Base-by-base conservation (phyloP, 176 grass and related monocot species). In the Microstegium vimineum region DNA sequence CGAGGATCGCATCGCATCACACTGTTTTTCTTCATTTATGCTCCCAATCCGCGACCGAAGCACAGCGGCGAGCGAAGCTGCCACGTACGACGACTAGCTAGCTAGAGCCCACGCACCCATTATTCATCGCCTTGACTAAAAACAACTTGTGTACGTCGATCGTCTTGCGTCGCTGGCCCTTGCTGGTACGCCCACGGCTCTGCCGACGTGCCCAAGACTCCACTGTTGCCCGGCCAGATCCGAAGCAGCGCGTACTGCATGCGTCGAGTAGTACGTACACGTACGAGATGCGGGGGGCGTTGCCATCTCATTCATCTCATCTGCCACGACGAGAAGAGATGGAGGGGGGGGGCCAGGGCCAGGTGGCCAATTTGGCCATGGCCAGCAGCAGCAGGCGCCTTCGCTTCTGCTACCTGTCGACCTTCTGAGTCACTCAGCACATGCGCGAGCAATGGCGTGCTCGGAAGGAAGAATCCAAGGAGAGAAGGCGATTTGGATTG, bases 391-490 rank as follows among this genome's bases (percentile, higher is more conserved):
- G 54, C 54, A 59, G 54, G 8, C 0, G 20, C 33, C 9, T 68
- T 20, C 8, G 3, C 31, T 27, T 25, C 40, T 12, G 32, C 45
- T 31, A 6, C 10, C 22, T 20, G 51, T 46, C 49, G 26, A n/a
- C 33, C 63, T 61, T 43, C 37, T 46, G 46, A 46, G 62, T 2
- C 81, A 59, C 41, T 32, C 22, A 10, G 51, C 82, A 84, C 77
- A 85, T 85, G 71, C 81, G 5, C 22, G 20, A 20, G 34, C n/a
- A n/a, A n/a, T n/a, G 43, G 38, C 31, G 78, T 8, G 64, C 32
- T 5, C 63, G 32, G 60, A 69, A 89, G 76, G 81, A 89, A 89
- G 82, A 81, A 89, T 85, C 82, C 82, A 65, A 85, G 71, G 82
- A 22, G 11, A 10, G 17, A 8, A 16, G 47, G 9, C 31, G 51